Percentiles rank a stretch among this genome's conserved stretches.
phyloP scores from a whole-genome alignment of 345 rosid genomes.

The Tarenaya hassleriana region DNA sequence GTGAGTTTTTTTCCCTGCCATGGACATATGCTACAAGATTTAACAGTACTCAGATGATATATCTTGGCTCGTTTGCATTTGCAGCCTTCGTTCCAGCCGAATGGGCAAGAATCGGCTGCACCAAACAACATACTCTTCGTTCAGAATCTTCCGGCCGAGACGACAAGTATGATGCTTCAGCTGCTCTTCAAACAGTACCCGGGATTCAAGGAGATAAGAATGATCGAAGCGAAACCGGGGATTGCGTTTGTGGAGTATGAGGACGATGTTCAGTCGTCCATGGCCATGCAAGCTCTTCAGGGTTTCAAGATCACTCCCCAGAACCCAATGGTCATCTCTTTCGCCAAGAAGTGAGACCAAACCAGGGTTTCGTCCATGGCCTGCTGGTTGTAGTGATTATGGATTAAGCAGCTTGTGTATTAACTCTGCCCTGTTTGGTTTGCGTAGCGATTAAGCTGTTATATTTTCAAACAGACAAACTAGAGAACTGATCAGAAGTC shows the following conservation, averaged over 20 bases:
- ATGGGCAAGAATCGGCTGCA: conserved; percentile 48
- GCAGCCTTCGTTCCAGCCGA: conserved; percentile 56
- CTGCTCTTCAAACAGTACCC: conserved; percentile 71
- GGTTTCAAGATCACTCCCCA: conserved; percentile 85
- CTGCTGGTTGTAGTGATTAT: no score
- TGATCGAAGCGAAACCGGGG: conserved; percentile 90
- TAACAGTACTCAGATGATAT: no score
- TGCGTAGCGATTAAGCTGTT: no score
- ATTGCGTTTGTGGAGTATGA: conserved; percentile 91
- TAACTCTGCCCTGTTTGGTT: no score
- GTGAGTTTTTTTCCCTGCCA: conserved; percentile 34
- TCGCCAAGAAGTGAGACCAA: conserved; percentile 94
- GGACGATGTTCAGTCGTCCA: conserved; percentile 73
- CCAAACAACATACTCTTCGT: conserved; percentile 84
- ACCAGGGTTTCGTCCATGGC: no score
- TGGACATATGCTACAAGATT: not conserved
- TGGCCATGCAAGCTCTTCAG: conserved; percentile 89
- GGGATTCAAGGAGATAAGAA: conserved; percentile 88
- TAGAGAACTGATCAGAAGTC: no score
- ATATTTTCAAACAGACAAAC: no score
- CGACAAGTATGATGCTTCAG: conserved; percentile 82
- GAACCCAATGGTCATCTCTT: conserved; percentile 73
- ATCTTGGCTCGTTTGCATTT: not conserved
- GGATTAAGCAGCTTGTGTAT: no score
- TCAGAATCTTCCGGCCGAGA: conserved; percentile 84